These are phyloP conservation scores for Hemileccinum impolitum DNA, from an alignment of 768 basidiomycete species.

Conservation along the genomic window DNA sequence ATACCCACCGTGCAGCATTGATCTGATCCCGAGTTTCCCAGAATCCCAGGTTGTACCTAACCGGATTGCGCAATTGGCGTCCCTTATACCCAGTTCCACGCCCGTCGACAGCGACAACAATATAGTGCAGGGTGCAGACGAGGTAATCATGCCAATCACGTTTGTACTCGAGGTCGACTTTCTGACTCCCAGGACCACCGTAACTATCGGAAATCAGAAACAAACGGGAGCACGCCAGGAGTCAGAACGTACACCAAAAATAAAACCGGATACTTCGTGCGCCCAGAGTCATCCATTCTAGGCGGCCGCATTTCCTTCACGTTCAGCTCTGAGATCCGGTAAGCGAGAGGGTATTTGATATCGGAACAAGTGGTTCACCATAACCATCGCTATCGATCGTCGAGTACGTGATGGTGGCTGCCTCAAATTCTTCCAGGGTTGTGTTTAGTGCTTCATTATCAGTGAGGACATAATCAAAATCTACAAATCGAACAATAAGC, in stretches of 20 bases:
- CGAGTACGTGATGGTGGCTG: conserved; percentile 63
- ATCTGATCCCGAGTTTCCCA: conserved; percentile 91
- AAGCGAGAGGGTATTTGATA: conserved; percentile 16
- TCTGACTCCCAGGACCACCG: conserved; percentile 86
- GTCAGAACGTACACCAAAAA: conserved; percentile 64
- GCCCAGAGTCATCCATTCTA: conserved; percentile 90
- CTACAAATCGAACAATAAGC: conserved; percentile 32
- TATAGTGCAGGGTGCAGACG: conserved; percentile 74
- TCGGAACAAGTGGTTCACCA: conserved; percentile 42
- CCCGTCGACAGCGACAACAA: conserved; percentile 87
- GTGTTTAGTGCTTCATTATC: conserved; percentile 66
- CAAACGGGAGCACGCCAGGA: not conserved
- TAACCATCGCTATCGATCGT: conserved; percentile 81
- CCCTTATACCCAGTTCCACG: conserved; percentile 94
- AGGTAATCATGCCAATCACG: conserved; percentile 89
- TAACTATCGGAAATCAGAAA: conserved; percentile 49
- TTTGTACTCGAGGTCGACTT: conserved; percentile 60
- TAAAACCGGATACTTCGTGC: conserved; percentile 92
- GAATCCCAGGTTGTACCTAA: conserved; percentile 85
- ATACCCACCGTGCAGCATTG: conserved; percentile 72
- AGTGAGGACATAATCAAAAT: conserved; percentile 61
- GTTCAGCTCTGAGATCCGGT: conserved; percentile 64
- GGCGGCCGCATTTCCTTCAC: conserved; percentile 90
- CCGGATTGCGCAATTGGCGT: conserved; percentile 75
- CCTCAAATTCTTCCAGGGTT: conserved; percentile 64